Conservation (phyloP, 2,329 filamentous ascomycete species). For the Fusarium compactum region DNA sequence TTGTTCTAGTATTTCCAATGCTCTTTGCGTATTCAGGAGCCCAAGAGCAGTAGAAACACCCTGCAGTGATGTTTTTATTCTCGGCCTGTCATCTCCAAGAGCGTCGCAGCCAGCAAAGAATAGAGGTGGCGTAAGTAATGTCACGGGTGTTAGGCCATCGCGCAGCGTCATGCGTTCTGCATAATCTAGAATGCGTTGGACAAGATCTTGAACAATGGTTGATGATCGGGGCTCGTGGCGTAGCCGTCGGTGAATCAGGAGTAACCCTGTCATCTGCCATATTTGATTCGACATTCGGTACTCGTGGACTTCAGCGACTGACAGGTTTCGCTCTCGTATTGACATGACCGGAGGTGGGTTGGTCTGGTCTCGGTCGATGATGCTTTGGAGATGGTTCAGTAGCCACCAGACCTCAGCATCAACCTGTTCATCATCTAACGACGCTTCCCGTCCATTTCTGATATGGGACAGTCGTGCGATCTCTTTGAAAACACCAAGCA, state of each 20-base stretch:
- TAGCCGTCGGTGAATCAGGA: conserved; percentile 32
- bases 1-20: conserved; percentile 29
- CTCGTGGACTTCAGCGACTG: conserved; percentile 26
- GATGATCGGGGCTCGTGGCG: conserved; percentile 23
- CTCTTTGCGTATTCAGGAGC: conserved; percentile 25
- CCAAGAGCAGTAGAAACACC: conserved; percentile 30
- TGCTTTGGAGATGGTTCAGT: conserved; percentile 21
- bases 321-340: conserved; percentile 13
- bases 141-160: conserved; percentile 32
- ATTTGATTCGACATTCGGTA: conserved; percentile 36
- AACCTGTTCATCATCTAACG: neutral
- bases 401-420: conserved; percentile 27
- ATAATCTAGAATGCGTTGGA: conserved; percentile 7
- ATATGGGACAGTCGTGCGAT: conserved; percentile 19
- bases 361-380: conserved; percentile 24
- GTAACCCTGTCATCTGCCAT: conserved; percentile 33
- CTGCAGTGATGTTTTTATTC: conserved; percentile 26
- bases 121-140: conserved; percentile 26
- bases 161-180: conserved; percentile 30
- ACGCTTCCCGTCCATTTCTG: neutral
- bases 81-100: conserved; percentile 17
- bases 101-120: conserved; percentile 37
- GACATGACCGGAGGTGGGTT: conserved; percentile 32
- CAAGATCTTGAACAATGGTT: conserved; percentile 13
- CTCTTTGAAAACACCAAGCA: conserved; percentile 33